Evolutionary conservation across 2,329 filamentous ascomycete genomes (phyloP).

Genomic region (Sclerotinia borealis): DNA sequence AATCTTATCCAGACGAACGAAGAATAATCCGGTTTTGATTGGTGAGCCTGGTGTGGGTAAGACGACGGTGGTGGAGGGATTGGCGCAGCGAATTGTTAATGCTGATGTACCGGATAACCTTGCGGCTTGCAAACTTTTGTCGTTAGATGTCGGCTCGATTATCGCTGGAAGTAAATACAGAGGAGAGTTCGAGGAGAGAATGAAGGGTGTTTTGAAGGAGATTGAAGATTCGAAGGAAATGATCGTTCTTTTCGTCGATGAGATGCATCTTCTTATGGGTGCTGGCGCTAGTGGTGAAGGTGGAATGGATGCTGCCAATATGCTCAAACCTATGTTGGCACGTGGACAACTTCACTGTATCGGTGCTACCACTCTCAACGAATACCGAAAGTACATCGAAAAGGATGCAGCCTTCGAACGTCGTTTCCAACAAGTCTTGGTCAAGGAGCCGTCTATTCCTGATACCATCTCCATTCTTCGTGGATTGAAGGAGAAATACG

Average conservation of each 20-base stretch:
- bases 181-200: conserved; percentile 96
- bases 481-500: conserved; percentile 95
- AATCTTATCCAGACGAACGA: conserved; percentile 87
- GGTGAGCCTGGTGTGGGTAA: conserved; percentile 98
- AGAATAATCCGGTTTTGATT: conserved; percentile 98
- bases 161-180: conserved; percentile 98
- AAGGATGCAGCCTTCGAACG: conserved; percentile 98
- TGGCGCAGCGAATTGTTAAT: conserved; percentile 93
- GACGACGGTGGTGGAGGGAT: conserved; percentile 93
- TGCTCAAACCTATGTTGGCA: conserved; percentile 97
- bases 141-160: conserved; percentile 88
- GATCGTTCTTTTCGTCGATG: conserved; percentile 96
- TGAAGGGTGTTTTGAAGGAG: conserved; percentile 98
- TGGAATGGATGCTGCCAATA: conserved; percentile 96
- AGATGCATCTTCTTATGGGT: conserved; percentile 98
- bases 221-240: conserved; percentile 92
- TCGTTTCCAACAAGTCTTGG: conserved; percentile 95
- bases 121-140: conserved; percentile 87
- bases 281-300: conserved; percentile 91
- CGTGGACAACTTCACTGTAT: conserved; percentile 97
- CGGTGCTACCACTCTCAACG: conserved; percentile 86
- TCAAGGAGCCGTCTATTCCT: conserved; percentile 82
- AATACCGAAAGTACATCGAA: conserved; percentile 98
- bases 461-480: conserved; percentile 98
- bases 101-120: conserved; percentile 94